These are phyloP conservation scores for Aspergillus saccharolyticus DNA, from an alignment of 495 filamentous ascomycete genomes.

Conservation along the genomic window DNA sequence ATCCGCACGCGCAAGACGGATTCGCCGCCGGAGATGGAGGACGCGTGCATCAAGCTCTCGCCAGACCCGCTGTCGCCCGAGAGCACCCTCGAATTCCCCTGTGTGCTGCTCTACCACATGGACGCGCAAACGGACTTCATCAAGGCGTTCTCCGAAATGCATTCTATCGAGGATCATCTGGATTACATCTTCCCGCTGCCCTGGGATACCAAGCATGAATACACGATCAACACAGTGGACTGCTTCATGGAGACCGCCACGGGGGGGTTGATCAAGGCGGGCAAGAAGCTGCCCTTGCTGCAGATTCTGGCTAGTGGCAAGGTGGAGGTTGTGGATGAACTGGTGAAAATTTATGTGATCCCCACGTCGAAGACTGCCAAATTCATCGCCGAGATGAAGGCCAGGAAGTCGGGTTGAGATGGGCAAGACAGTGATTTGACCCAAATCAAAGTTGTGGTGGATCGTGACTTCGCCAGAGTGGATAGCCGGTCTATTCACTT, in stretches of 20 bases:
- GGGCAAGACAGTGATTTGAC: not conserved
- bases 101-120: constrained; percentile 77
- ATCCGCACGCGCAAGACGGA: constrained; percentile 62
- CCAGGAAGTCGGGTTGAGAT: constrained; percentile 40
- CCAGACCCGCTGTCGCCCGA: constrained; percentile 70
- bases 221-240: constrained; percentile 61
- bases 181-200: constrained; percentile 73
- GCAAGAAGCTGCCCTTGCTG: constrained; percentile 73
- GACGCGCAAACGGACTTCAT: constrained; percentile 82
- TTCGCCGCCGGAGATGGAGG: constrained; percentile 78
- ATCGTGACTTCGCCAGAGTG: not conserved
- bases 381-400: constrained; percentile 86
- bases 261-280: constrained; percentile 81
- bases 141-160: constrained; percentile 72
- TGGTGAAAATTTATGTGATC: constrained; percentile 76
- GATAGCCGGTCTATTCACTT: not conserved
- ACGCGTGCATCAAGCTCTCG: constrained; percentile 59
- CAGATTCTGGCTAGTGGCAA: constrained; percentile 72
- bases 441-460: not conserved
- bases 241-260: constrained; percentile 80
- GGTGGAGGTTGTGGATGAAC: constrained; percentile 79
- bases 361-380: constrained; percentile 58
- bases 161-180: constrained; percentile 65
- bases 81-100: constrained; percentile 67
- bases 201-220: constrained; percentile 76